phyloP scores from a whole-genome alignment of 2,329 filamentous ascomycete genomes.

The Capronia epimyces region DNA sequence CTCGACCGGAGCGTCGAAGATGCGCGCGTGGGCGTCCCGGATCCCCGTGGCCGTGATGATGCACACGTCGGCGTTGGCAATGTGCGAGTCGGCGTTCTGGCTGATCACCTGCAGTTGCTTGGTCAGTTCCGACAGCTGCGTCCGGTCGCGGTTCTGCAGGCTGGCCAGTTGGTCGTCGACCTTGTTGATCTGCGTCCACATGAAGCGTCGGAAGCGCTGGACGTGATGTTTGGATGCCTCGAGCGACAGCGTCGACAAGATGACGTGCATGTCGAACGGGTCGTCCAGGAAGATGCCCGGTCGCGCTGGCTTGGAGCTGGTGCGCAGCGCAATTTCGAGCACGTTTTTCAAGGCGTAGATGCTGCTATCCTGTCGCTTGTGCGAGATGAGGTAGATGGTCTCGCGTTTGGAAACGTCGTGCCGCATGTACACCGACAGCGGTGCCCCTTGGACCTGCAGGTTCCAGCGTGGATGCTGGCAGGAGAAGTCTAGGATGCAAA shows the following conservation, averaged over 20 bases:
- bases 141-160: slow-evolving; percentile 24
- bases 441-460: neutral
- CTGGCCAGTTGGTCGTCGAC: slow-evolving; percentile 27
- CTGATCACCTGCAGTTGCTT: slow-evolving; percentile 33
- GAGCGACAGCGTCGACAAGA: neutral
- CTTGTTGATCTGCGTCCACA: slow-evolving; percentile 24
- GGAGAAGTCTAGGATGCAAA: neutral
- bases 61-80: slow-evolving; percentile 31
- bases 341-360: neutral
- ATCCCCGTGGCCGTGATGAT: slow-evolving; percentile 29
- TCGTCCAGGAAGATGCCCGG: neutral
- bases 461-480: slow-evolving; percentile 1
- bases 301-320: neutral
- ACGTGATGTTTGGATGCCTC: neutral
- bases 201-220: neutral
- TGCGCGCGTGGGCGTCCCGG: slow-evolving; percentile 21
- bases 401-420: neutral
- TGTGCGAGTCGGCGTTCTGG: slow-evolving; percentile 30
- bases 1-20: neutral
- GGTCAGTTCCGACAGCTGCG: slow-evolving; percentile 27
- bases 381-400: neutral
- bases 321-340: neutral
- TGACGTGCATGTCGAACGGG: neutral
- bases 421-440: neutral
- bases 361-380: neutral